Conservation (phyloP, 305 asterid species). For the Fraxinus paxiana region DNA sequence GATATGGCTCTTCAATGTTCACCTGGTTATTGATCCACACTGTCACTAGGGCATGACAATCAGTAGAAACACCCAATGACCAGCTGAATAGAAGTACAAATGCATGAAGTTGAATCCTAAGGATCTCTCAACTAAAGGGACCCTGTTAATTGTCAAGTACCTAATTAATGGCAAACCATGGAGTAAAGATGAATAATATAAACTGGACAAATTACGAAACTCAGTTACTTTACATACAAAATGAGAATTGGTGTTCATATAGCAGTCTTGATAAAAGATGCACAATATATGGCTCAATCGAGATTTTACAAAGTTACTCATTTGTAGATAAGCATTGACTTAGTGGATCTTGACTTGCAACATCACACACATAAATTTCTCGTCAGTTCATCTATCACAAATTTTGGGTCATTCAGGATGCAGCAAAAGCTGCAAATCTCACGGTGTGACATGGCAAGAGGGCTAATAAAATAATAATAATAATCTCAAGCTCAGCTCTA, state of each 20-base stretch:
- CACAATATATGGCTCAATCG: background rate
- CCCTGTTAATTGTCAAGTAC: conserved; percentile 22
- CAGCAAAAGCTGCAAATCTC: background rate
- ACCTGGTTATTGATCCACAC: conserved; percentile 16
- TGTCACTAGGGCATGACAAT: conserved; percentile 24
- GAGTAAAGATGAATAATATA: background rate
- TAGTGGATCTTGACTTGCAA: background rate
- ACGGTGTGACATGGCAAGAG: background rate
- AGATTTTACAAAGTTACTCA: background rate
- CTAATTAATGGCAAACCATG: conserved; percentile 18
- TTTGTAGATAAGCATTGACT: background rate
- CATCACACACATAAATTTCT: background rate
- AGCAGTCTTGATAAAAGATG: background rate
- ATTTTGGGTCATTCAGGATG: background rate
- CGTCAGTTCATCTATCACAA: background rate
- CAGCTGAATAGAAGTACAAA: conserved; percentile 11
- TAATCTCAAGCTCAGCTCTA: background rate
- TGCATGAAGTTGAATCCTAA: conserved; percentile 7
- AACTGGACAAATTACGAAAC: background rate
- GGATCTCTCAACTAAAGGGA: conserved; percentile 11
- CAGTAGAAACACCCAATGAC: conserved; percentile 5
- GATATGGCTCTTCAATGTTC: conserved; percentile 20
- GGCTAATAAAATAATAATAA: background rate
- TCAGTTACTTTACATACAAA: conserved; percentile 1
- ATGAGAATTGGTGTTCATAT: background rate